These are phyloP conservation scores for Termitomyces sp. DNA, from an alignment of 768 basidiomycete species.

Conservation along the genomic window DNA sequence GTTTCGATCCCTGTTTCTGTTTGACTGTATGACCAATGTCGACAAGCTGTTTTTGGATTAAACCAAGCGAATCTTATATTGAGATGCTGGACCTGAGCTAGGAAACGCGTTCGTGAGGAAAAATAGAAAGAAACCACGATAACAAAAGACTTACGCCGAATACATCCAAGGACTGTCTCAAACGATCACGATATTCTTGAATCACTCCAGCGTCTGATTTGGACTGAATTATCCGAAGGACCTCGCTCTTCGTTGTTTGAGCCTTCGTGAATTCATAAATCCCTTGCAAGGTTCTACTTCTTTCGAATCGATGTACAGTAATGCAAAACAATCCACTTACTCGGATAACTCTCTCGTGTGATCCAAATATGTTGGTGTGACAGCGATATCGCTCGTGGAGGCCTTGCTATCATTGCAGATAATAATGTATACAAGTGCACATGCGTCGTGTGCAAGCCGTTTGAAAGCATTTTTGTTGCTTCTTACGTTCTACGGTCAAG, in stretches of 20 bases:
- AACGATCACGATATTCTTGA: slow-evolving; percentile 7
- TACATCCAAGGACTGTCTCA: slow-evolving; percentile 5
- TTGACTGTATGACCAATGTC: not conserved
- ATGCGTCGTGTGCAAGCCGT: slow-evolving; percentile 6
- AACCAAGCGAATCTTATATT: not conserved
- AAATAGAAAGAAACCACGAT: not conserved
- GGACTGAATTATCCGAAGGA: slow-evolving; percentile 1
- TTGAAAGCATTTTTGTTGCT: slow-evolving; percentile 10
- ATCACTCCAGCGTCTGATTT: slow-evolving; percentile 5
- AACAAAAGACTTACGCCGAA: slow-evolving; percentile 4
- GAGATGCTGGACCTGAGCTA: slow-evolving; percentile 8
- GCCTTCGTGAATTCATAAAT: not conserved
- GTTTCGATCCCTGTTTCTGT: not conserved
- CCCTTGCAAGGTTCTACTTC: not conserved
- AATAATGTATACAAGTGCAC: slow-evolving; percentile 10
- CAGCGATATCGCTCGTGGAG: not conserved
- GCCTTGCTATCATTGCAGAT: not conserved
- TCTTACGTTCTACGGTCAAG: not conserved
- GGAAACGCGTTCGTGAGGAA: too few species aligned
- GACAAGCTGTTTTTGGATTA: not conserved
- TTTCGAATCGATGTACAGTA: not conserved
- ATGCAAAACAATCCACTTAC: not conserved
- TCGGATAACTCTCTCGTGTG: not conserved
- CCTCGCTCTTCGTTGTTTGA: not conserved
- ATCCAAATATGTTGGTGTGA: not conserved